Conservation (phyloP, 2,329 filamentous ascomycete species). For the Albophoma yamanashiensis region DNA sequence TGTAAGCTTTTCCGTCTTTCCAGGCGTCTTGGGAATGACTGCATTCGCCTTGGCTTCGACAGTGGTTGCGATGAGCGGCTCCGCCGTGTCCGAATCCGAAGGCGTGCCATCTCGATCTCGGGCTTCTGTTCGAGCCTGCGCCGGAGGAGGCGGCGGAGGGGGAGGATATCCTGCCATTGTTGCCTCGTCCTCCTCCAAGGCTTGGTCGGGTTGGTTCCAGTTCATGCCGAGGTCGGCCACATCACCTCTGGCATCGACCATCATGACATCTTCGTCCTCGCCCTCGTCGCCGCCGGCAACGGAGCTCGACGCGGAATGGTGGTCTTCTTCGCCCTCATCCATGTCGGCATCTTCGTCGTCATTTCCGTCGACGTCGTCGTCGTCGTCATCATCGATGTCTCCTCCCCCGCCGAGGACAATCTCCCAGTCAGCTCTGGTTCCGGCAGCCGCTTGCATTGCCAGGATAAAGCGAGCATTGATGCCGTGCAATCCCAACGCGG, state of each 20-base stretch:
- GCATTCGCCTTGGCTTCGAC: conserved; percentile 55
- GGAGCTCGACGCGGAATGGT: conserved; percentile 21
- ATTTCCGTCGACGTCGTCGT: conserved; percentile 43
- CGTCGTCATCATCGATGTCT: conserved; percentile 21
- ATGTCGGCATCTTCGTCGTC: conserved; percentile 45
- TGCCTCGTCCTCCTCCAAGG: conserved; percentile 65
- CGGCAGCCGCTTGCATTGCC: conserved; percentile 23
- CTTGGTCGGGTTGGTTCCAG: conserved; percentile 49
- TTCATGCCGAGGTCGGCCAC: conserved; percentile 36
- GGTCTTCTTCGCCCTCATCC: conserved; percentile 27
- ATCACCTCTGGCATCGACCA: conserved; percentile 40
- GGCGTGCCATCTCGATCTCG: conserved; percentile 54
- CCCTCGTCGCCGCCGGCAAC: conserved; percentile 30
- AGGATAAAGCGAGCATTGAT: conserved; percentile 26
- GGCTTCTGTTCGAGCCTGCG: conserved; percentile 30
- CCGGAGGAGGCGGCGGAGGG: conserved; percentile 51
- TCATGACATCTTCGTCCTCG: conserved; percentile 47
- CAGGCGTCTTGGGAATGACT: conserved; percentile 75
- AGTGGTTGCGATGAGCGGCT: conserved; percentile 51
- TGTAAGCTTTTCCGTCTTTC: conserved; percentile 34
- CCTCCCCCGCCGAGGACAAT: conserved; percentile 17
- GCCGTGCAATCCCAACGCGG: conserved; percentile 15
- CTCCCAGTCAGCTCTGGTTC: conserved; percentile 14
- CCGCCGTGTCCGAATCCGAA: conserved; percentile 59
- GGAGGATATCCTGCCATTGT: conserved; percentile 66